Percentiles rank a stretch among this genome's conserved stretches.
Conservation (phyloP, 257 asterid genomes). For the Lycium ferocissimum region DNA sequence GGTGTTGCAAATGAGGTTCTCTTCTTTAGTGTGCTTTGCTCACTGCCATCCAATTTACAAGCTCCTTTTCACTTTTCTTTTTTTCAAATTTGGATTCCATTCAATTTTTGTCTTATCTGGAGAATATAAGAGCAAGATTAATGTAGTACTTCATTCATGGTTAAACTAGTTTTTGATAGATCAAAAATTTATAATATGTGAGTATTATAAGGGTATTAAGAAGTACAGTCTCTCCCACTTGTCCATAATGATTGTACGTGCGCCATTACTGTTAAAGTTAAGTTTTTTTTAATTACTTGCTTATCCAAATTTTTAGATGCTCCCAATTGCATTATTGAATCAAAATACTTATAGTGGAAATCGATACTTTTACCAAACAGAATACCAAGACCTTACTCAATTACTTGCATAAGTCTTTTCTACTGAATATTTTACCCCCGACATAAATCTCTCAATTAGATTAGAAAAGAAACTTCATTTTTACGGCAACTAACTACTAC, state of each 20-base stretch:
- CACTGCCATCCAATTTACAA: constrained; percentile 43
- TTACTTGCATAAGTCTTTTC: background rate
- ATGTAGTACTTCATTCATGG: background rate
- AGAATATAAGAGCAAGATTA: background rate
- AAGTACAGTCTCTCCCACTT: constrained; percentile 21
- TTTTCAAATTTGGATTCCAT: constrained; percentile 21
- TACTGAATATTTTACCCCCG: too few species aligned
- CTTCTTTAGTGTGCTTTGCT: constrained; percentile 43
- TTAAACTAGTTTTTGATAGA: constrained; percentile 13
- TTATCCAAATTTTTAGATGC: constrained; percentile 26
- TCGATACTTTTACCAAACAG: background rate
- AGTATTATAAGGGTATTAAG: background rate
- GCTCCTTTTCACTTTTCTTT: background rate
- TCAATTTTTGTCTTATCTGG: background rate
- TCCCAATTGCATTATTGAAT: background rate
- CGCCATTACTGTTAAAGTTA: constrained; percentile 27
- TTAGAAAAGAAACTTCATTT: too few species aligned
- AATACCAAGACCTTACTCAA: background rate
- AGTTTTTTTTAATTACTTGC: background rate
- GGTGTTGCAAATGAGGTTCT: constrained; percentile 42
- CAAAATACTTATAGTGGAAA: background rate
- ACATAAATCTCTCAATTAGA: too few species aligned
- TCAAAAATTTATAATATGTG: background rate
- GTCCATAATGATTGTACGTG: constrained; percentile 14
- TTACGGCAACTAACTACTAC: too few species aligned